phyloP scores from a whole-genome alignment of 2,329 filamentous ascomycete species.

The Elsinoe ampelina region DNA sequence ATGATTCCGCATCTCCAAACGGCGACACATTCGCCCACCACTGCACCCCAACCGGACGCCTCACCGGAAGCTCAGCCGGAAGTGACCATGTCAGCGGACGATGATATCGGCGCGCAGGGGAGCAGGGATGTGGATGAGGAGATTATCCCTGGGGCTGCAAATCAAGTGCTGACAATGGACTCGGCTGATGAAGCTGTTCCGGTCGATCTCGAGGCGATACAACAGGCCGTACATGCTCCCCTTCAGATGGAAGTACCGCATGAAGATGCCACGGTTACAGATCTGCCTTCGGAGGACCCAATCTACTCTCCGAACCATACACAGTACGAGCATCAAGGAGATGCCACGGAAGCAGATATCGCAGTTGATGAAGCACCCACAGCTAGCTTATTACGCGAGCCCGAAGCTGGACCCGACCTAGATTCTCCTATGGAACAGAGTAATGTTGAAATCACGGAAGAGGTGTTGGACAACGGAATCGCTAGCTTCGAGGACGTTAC shows the following conservation, averaged over 20 bases:
- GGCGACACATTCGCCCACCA: too few species aligned
- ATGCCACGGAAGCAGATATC: conserved; percentile 36
- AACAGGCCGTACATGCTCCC: not conserved
- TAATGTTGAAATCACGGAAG: conserved; percentile 3
- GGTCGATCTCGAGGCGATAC: too few species aligned
- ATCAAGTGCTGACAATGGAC: too few species aligned
- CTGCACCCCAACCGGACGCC: too few species aligned
- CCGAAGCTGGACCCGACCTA: conserved; percentile 27
- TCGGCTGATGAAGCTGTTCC: too few species aligned
- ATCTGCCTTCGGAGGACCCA: not conserved
- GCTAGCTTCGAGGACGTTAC: not conserved
- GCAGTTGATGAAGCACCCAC: conserved; percentile 35
- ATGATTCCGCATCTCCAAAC: too few species aligned
- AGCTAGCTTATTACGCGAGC: conserved; percentile 34
- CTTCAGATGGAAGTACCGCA: not conserved
- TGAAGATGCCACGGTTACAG: not conserved
- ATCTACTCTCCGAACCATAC: conserved; percentile 19
- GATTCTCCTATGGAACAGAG: not conserved
- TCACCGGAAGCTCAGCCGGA: too few species aligned
- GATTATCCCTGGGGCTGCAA: too few species aligned
- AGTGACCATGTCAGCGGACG: too few species aligned
- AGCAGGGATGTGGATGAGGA: not conserved
- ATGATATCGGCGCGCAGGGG: not conserved
- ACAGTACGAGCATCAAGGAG: conserved; percentile 40
- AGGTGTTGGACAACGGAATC: not conserved